Evolutionary conservation across 176 grass and related monocot genomes (phyloP), one percentile per base, ranked within the genome.

Genomic region (Eleusine coracana): DNA sequence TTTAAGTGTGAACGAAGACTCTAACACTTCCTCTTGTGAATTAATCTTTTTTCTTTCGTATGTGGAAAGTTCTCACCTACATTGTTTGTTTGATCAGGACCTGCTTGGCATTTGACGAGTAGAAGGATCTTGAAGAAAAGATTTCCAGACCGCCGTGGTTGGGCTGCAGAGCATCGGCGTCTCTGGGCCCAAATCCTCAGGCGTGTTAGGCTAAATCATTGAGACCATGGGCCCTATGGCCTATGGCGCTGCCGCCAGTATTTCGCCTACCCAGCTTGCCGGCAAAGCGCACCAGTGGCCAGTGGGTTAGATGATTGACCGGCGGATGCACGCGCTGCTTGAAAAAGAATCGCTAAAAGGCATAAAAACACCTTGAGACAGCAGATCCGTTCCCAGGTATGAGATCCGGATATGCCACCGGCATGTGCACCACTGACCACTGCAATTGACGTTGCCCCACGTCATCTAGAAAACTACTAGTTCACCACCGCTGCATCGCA

Each of bases 331-430:
- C 44, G 9, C 44, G 44, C 2, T 46, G 44, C 7, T 34, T 34
- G 31, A 34, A 34, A 34, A 34, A 34, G 31, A 34, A 34, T 34
- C 31, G 31, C 31, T 34, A 2, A 46, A 51, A 51, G 14, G 49
- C 10, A 14, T 16, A 51, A 15, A 51, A 16, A 49, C 9, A 42
- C 5, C 41, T 15, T 16, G 49, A 16, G 49, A 51, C 49, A 16
- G 14, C 15, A 7, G 64, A 80, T 68, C 46, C 12, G n/a, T 14
- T 16, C 54, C 36, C 40, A 3, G 4, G 8, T 49, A 20, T 44
- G 66, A 63, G 79, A 87, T 77, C 79, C 80, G 86, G 8, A 83
- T 88, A 88, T 78, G 25, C 73, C 40, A 0, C 10, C 12, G 67
- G 10, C 68, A 77, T 13, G 45, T 51, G 27, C 40, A 60, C 17